These are phyloP conservation scores for Fraxinus xanthoxyloides DNA, from an alignment of 305 asterid genomes.

Conservation along the genomic window DNA sequence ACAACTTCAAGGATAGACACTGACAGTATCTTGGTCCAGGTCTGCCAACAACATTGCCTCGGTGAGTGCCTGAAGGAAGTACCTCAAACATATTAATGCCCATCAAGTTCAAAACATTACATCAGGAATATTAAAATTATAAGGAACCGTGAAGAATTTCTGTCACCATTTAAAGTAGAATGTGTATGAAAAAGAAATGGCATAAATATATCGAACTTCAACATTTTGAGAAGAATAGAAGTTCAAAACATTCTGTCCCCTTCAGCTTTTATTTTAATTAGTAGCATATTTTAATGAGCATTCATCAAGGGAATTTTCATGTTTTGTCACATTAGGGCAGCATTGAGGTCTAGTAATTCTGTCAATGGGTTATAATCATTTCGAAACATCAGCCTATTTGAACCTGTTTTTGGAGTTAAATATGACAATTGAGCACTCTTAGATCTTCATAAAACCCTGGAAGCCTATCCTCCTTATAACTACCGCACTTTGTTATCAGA, in stretches of 20 bases:
- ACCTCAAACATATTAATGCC: constrained; percentile 15
- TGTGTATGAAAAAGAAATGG: background rate
- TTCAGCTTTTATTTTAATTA: background rate
- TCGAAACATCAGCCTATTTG: background rate
- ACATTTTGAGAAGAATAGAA: background rate
- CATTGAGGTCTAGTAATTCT: background rate
- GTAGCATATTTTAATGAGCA: background rate
- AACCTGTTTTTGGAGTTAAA: background rate
- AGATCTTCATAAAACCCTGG: background rate
- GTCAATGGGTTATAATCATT: background rate
- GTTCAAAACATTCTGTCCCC: background rate
- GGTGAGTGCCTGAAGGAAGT: constrained; percentile 69
- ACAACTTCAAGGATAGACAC: constrained; percentile 27
- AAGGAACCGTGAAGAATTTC: background rate
- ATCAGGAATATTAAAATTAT: background rate
- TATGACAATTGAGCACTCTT: background rate
- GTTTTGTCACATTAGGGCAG: background rate
- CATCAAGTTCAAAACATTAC: constrained; percentile 15
- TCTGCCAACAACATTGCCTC: constrained; percentile 95
- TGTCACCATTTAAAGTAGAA: background rate
- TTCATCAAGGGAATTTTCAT: background rate
- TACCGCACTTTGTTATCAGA: background rate
- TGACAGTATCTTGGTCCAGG: constrained; percentile 82
- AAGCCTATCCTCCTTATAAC: background rate
- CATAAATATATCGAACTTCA: background rate